Base-by-base conservation (phyloP, 108 stramenopile genomes). In the Nannochloropsis granulata region DNA sequence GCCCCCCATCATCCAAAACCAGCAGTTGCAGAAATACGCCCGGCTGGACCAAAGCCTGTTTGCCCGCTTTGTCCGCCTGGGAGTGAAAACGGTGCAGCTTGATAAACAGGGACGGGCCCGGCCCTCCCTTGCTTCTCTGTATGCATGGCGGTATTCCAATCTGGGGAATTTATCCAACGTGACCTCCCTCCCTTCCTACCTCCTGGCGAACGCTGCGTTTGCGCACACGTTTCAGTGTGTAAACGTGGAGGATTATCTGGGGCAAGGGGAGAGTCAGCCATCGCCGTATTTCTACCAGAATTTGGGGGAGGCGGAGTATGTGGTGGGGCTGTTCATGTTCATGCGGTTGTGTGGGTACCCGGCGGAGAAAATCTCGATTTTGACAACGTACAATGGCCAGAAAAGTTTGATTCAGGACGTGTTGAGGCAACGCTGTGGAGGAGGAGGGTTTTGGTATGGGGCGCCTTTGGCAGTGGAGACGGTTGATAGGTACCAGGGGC, bases 331-430 rank as follows among this genome's bases (percentile, higher is more conserved):
- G 34, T 99, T 95, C 90, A 96, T 96, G 90, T 99, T 95, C 92
- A 96, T 99, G 97, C 89, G 97, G 23, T 91, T 98, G 19, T 92
- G 98, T 45, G 99, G 99, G 46, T 97, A 98, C 84, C 93, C 95
- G 25, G 92, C 96, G 11, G 87, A 93, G 78, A 93, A 93, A 82
- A 98, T 99, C 71, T 90, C 95, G 12, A 96, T 99, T 78, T 86
- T 99, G 25, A 96, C 98, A 11, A 96, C 99, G 14, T 99, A 99
- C 92, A 97, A 97, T 87, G 99, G 97, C 16, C 99, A 99, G 87
- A 94, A 96, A 89, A 44, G 44, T 23, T 88, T 98, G 78, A 93
- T 98, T 79, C 44, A 87, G 16, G 97, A 98, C 82, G 94, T 98
- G 81, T 44, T 98, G 43, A 46, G 89, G 25, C 94, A 96, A 87